A percentile compares a stretch with the other conserved stretches of the same genome.
These are phyloP conservation scores for Colletotrichum limetticola DNA, from an alignment of 2,329 filamentous ascomycete species.

Conservation along the genomic window DNA sequence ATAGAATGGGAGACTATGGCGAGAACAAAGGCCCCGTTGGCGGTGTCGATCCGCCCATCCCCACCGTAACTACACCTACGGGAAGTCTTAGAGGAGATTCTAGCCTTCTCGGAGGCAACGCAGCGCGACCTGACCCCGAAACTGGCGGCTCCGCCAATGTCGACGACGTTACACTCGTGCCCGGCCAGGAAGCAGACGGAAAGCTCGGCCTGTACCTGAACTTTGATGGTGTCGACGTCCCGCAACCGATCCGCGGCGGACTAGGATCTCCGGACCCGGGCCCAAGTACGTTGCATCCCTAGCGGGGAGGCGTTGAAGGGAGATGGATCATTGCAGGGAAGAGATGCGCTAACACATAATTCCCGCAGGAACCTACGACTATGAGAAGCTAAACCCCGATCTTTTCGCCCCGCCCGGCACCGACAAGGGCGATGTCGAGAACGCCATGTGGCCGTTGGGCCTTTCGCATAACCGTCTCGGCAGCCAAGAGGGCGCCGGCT, in stretches of 20 bases:
- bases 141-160: slow-evolving; percentile 51
- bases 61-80: slow-evolving; percentile 48
- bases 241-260: slow-evolving; percentile 65
- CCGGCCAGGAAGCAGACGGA: slow-evolving; percentile 61
- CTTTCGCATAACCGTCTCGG: slow-evolving; percentile 61
- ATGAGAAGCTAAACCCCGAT: slow-evolving; percentile 66
- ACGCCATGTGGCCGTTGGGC: slow-evolving; percentile 65
- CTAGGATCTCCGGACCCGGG: slow-evolving; percentile 63
- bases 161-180: slow-evolving; percentile 51
- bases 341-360: not conserved
- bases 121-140: slow-evolving; percentile 48
- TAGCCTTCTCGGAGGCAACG: slow-evolving; percentile 52
- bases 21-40: slow-evolving; percentile 55
- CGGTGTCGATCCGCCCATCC: slow-evolving; percentile 50
- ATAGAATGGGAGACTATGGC: slow-evolving; percentile 51
- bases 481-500: slow-evolving; percentile 56
- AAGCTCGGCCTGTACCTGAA: slow-evolving; percentile 64
- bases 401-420: slow-evolving; percentile 64
- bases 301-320: not conserved
- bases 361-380: slow-evolving; percentile 43
- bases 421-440: slow-evolving; percentile 58
- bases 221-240: slow-evolving; percentile 60
- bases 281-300: slow-evolving; percentile 50
- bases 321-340: not conserved
- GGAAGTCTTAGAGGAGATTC: slow-evolving; percentile 54